Base-by-base conservation (phyloP, 2,329 filamentous ascomycete genomes). In the Trichoderma citrinoviride region DNA sequence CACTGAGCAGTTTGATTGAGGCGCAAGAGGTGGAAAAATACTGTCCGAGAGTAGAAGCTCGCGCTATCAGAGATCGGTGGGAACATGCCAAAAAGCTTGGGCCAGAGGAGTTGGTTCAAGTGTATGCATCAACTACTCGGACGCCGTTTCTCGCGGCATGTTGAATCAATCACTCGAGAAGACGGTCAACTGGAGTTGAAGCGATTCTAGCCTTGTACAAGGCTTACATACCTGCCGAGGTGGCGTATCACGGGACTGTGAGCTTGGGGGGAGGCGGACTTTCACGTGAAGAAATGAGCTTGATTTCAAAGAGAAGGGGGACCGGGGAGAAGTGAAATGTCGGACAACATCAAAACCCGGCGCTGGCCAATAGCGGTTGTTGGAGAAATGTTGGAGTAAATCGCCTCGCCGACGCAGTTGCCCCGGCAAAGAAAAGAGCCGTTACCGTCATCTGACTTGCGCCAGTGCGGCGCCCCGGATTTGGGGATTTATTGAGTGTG, bases 361-460 rank as follows among this genome's bases (percentile, higher is more conserved):
- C 37, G 21, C 37, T 27, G 8, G 25, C 58, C 58, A 46, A 53
- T 54, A 6, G n/a, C 40, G 47, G 44, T 40, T 40, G 49, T 49
- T 50, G 46, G 44, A 29, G 46, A 41, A 43, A n/a, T 37, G 12
- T 14, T 37, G 33, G 33, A n/a, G 12, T 14, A 8, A 37, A 5
- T 50, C 56, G 17, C 44, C 57, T 61, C 57, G 43, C 57, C 57
- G 57, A 33, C 21, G 41, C 54, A 21, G 40, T 8, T 8, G 5
- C n/a, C 7, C 21, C 52, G 37, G 52, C 37, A 41, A 57, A 29
- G 43, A 53, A 21, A 33, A 53, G 44, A 41, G 19, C 61, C 61
- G 25, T 63, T 52, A 19, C 61, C 61, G 25, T 63, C 61, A 63
- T 63, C 61, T 63, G 61, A 63, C 61, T 49, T 56, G 43, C 52